phyloP scores from a whole-genome alignment of 1,284 basidiomycete genomes.

The Malassezia yamatoensis region DNA sequence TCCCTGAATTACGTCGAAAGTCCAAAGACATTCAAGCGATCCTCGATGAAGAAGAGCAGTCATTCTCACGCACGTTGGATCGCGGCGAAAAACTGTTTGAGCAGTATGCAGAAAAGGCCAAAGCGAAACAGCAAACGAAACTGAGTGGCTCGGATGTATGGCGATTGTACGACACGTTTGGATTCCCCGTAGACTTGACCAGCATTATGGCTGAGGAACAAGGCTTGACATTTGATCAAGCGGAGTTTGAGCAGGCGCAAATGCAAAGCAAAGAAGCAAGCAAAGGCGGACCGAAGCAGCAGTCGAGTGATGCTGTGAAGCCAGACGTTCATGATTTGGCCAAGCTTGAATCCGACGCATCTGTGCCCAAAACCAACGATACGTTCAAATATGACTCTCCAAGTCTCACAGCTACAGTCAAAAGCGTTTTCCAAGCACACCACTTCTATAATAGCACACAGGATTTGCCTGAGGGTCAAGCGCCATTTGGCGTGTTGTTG shows the following conservation, averaged over 20 bases:
- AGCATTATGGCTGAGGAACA: conserved; percentile 95
- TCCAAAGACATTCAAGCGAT: conserved; percentile 83
- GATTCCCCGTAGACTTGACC: conserved; percentile 94
- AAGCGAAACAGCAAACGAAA: conserved; percentile 58
- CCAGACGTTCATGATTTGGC: conserved; percentile 94
- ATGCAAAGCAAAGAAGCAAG: conserved; percentile 79
- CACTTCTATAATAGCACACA: conserved; percentile 54
- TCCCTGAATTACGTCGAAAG: conserved; percentile 78
- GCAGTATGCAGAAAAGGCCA: conserved; percentile 67
- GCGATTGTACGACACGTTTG: conserved; percentile 95
- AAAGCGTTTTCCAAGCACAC: conserved; percentile 75
- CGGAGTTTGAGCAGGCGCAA: conserved; percentile 81
- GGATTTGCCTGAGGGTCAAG: conserved; percentile 51
- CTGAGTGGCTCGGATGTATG: conserved; percentile 88
- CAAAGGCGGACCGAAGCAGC: conserved; percentile 65
- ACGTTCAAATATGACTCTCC: conserved; percentile 73
- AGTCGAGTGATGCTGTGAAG: conserved; percentile 59
- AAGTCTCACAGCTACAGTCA: conserved; percentile 61
- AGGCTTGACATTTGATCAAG: conserved; percentile 71
- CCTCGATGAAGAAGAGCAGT: conserved; percentile 91
- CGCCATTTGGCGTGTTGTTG: conserved; percentile 73
- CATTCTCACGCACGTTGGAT: conserved; percentile 89
- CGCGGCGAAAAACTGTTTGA: conserved; percentile 95
- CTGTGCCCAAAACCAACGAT: conserved; percentile 87
- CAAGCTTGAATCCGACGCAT: conserved; percentile 65